Evolutionary conservation across 495 filamentous ascomycete species (phyloP), one percentile per base, ranked within the genome.

Genomic region (Bryoglossum gracile): DNA sequence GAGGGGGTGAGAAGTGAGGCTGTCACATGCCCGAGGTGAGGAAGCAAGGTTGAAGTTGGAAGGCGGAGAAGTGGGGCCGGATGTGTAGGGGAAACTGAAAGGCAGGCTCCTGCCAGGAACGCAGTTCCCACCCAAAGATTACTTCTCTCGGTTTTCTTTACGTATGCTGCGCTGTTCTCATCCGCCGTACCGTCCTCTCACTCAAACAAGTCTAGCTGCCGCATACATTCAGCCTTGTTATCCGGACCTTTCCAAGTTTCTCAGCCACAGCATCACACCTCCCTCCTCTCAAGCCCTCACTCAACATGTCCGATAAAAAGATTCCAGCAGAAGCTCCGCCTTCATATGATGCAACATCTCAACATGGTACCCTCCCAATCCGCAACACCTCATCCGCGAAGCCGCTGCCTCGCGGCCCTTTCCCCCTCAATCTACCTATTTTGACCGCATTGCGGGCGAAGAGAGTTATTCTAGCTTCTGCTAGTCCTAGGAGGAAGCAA

Each of bases 391-490:
- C 49, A 16, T 19, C 54, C 39, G 17, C 16, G 13, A 52, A 55
- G 17, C 49, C 46, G 10, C 26, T 42, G 34, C 56, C 49, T 37
- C 48, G 53, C 17, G 68, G 67, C 2, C 72, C 73, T 0, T 65
- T 65, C 37, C 87, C 87, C 16, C 77, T 97, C 47, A 64, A 83
- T 55, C 76, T 97, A 3, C 89, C 94, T 6, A 76, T 84, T 43
- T 72, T 98, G 19, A 77, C 76, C 46, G 65, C 73, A 60, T 77
- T 97, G 41, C 75, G 80, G 55, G 72, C 69, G 34, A 84, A 83
- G 62, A 75, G 91, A 48, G 76, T 91, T 8, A 84, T 98, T 56
- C 82, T 98, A 8, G 92, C 92, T 53, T 94, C 87, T 2, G 76
- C 82, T 35, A 95, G 88, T 0, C 92, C 94, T 0, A 76, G 92